Conservation (phyloP, 2,329 filamentous ascomycete genomes). For the Alternaria rosae region DNA sequence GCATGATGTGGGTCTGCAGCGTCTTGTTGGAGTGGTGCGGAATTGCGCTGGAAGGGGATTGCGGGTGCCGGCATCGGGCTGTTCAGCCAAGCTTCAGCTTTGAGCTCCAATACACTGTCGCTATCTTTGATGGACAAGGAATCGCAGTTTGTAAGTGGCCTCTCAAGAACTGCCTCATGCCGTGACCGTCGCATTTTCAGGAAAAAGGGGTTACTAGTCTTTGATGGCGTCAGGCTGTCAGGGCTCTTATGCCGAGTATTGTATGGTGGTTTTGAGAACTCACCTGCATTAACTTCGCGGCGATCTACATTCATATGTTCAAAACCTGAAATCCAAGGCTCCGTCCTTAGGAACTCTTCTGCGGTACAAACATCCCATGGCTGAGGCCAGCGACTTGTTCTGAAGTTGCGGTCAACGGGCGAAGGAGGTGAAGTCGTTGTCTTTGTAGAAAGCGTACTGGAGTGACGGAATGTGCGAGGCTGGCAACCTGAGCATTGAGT, state of each 20-base stretch:
- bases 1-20: neutral
- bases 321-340: neutral
- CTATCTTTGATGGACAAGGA: neutral
- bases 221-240: neutral
- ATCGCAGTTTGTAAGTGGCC: neutral
- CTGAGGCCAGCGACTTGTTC: neutral
- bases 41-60: neutral
- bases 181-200: neutral
- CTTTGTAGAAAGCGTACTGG: neutral
- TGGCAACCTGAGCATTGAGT: neutral
- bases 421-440: neutral
- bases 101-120: neutral
- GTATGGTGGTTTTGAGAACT: neutral
- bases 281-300: neutral
- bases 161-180: neutral
- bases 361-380: neutral
- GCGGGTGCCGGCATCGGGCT: neutral
- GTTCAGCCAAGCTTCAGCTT: neutral
- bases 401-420: neutral
- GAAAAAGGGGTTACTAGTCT: neutral
- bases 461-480: slow-evolving; percentile 1
- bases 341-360: neutral
- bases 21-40: neutral
- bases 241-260: neutral
- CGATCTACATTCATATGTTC: neutral